Percentiles rank a stretch among this genome's conserved stretches.
phyloP scores from a whole-genome alignment of 805 yeast genomes.

The Candida michaelii region DNA sequence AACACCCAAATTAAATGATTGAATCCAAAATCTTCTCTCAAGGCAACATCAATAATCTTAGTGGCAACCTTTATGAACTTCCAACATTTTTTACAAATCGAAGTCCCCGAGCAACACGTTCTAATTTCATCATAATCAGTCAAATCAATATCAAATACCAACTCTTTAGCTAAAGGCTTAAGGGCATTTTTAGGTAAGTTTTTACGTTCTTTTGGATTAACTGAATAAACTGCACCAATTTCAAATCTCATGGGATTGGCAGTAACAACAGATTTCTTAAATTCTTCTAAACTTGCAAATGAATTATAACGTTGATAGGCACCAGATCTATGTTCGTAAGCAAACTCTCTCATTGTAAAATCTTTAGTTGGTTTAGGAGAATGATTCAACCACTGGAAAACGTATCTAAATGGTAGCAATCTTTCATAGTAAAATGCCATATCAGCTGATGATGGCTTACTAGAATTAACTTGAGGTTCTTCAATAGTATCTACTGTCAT shows the following conservation, averaged over 20 bases:
- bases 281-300: slow-evolving; percentile 62
- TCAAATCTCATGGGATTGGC: slow-evolving; percentile 90
- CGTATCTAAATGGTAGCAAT: slow-evolving; percentile 70
- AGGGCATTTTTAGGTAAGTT: slow-evolving; percentile 70
- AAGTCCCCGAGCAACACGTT: slow-evolving; percentile 88
- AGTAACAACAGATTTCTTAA: slow-evolving; percentile 70
- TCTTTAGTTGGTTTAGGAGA: slow-evolving; percentile 72
- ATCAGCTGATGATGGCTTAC: slow-evolving; percentile 52
- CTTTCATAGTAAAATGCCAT: slow-evolving; percentile 71
- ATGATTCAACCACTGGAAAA: slow-evolving; percentile 91
- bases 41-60: slow-evolving; percentile 65
- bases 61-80: slow-evolving; percentile 84
- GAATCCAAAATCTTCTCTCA: slow-evolving; percentile 88
- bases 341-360: slow-evolving; percentile 89
- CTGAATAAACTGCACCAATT: slow-evolving; percentile 87
- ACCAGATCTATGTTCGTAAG: slow-evolving; percentile 84
- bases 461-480: not conserved
- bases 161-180: slow-evolving; percentile 81
- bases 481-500: slow-evolving; percentile 6
- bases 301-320: slow-evolving; percentile 91
- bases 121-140: slow-evolving; percentile 94
- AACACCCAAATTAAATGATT: slow-evolving; percentile 88
- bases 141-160: slow-evolving; percentile 95
- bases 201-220: slow-evolving; percentile 85
- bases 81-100: slow-evolving; percentile 91